Conservation (phyloP, 768 basidiomycete species). For the Psilocybe cyanescens region DNA sequence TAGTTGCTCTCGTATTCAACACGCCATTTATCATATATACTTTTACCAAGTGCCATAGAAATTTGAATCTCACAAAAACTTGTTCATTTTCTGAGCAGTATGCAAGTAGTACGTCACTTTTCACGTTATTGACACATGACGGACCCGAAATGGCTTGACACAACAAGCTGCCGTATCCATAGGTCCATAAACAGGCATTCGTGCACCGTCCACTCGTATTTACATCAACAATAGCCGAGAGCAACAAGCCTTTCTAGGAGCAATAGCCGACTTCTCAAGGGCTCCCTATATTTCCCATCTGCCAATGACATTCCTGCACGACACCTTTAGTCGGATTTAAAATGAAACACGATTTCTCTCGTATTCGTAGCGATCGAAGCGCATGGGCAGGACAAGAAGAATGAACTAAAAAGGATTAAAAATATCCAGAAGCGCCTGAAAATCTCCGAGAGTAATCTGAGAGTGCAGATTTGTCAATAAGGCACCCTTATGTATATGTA, state of each 20-base stretch:
- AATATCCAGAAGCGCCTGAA: not conserved
- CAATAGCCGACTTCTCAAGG: not conserved
- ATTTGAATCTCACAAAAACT: too few species aligned
- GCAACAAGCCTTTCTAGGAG: not conserved
- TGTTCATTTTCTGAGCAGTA: not conserved
- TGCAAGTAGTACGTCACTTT: not conserved
- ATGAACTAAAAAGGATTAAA: not conserved
- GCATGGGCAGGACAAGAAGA: not conserved
- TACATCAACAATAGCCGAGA: not conserved
- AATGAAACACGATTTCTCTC: too few species aligned
- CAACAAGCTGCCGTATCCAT: not conserved
- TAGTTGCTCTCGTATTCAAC: too few species aligned
- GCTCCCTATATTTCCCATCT: not conserved
- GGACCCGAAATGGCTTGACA: not conserved
- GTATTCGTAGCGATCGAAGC: not conserved
- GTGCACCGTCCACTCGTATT: not conserved
- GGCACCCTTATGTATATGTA: not conserved
- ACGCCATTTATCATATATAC: too few species aligned
- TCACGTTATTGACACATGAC: not conserved
- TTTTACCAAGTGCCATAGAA: too few species aligned
- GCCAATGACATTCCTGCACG: not conserved
- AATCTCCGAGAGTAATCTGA: not conserved
- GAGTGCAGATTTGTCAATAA: not conserved
- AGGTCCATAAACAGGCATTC: not conserved
- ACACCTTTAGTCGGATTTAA: not conserved